A percentile compares a stretch with the other conserved stretches of the same genome.
phyloP scores from a whole-genome alignment of 1,139 yeast species.

The Pneumocystis murina region DNA sequence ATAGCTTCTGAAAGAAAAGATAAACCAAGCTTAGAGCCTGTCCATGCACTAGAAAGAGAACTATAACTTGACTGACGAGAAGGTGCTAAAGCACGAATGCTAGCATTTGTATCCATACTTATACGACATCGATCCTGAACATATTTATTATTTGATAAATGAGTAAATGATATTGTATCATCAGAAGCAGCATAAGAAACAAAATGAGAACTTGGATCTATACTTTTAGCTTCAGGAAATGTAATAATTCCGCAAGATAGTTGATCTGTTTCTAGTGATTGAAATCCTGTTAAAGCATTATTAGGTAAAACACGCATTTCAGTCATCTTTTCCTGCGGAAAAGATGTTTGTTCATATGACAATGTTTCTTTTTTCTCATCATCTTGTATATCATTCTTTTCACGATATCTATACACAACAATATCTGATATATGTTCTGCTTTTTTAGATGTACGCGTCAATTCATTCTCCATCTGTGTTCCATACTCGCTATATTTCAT shows the following conservation, averaged over 20 bases:
- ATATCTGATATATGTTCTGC: not conserved
- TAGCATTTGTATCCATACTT: not conserved
- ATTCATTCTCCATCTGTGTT: not conserved
- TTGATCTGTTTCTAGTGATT: not conserved
- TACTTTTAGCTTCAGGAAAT: not conserved
- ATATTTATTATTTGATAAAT: not conserved
- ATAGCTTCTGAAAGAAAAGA: not conserved
- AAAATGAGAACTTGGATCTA: not conserved
- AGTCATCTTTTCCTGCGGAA: too few species aligned
- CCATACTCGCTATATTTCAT: not conserved
- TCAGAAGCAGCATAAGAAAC: not conserved
- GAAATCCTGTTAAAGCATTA: too few species aligned
- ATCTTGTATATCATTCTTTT: not conserved
- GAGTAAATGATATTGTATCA: not conserved
- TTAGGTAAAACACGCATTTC: too few species aligned
- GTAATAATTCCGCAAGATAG: not conserved
- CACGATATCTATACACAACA: not conserved
- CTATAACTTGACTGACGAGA: not conserved
- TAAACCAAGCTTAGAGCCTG: not conserved
- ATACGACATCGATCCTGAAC: not conserved
- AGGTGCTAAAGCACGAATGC: not conserved
- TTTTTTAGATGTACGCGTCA: not conserved
- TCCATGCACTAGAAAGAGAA: not conserved
- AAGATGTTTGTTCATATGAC: too few species aligned
- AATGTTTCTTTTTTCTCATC: not conserved